Percentiles rank a stretch among this genome's conserved stretches.
These are phyloP conservation scores for Diplotaxis tenuifolia DNA, from an alignment of 345 rosid genomes.

Conservation along the genomic window DNA sequence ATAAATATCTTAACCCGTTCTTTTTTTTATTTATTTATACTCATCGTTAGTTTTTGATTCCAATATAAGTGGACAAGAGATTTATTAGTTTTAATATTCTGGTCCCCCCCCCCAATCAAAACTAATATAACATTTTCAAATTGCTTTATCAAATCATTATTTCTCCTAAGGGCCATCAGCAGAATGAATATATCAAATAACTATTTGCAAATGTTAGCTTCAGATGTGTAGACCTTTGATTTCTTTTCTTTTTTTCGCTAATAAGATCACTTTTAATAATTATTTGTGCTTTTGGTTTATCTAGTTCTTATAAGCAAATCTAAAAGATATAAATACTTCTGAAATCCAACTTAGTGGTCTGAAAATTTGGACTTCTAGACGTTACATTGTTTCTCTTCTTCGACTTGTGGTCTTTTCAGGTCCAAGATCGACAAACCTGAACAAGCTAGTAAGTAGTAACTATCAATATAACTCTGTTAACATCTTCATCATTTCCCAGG, in stretches of 20 bases:
- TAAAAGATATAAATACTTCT: not conserved
- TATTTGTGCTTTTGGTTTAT: not conserved
- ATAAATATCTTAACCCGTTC: constrained; percentile 1
- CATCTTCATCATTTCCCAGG: constrained; percentile 36
- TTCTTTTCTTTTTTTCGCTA: not conserved
- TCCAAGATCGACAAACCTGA: constrained; percentile 38
- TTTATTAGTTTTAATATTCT: not conserved
- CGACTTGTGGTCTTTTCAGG: constrained; percentile 7
- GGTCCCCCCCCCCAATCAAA: constrained; percentile 6
- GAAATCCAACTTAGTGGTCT: not conserved
- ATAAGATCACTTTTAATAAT: not conserved
- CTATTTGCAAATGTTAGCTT: not conserved
- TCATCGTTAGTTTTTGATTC: constrained; percentile 27
- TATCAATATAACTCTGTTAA: constrained; percentile 18
- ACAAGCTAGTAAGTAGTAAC: constrained; percentile 20
- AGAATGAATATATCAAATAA: not conserved
- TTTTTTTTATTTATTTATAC: not conserved
- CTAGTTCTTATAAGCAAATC: not conserved
- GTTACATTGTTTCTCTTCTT: constrained; percentile 2
- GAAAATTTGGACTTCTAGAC: not conserved
- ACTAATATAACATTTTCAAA: not conserved
- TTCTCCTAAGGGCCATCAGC: not conserved
- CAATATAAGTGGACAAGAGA: constrained; percentile 35
- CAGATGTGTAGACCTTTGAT: not conserved
- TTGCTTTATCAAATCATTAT: constrained; percentile 8